These are phyloP conservation scores for Fraxinus albicans DNA, from an alignment of 305 asterid genomes.

Conservation along the genomic window DNA sequence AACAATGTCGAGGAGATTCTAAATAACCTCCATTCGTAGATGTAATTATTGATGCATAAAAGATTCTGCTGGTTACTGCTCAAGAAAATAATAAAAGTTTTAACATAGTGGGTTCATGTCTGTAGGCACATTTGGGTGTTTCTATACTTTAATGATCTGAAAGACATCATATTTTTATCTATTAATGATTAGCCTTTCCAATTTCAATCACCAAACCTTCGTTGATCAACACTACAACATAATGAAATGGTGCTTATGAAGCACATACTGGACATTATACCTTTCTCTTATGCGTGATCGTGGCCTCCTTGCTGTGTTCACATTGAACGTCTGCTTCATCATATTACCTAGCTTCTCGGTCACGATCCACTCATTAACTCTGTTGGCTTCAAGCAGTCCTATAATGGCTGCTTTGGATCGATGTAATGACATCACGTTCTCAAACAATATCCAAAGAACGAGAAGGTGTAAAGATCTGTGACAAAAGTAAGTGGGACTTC, in stretches of 20 bases:
- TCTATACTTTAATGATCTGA: not conserved
- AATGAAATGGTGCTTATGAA: conserved; percentile 1
- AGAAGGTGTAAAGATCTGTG: conserved; percentile 52
- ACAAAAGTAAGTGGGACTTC: conserved; percentile 13
- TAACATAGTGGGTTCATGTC: not conserved
- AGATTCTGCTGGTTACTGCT: not conserved
- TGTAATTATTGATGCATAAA: not conserved
- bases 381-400: conserved; percentile 50
- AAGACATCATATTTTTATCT: not conserved
- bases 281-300: conserved; percentile 53
- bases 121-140: conserved; percentile 5
- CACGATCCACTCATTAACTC: conserved; percentile 63
- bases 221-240: not conserved
- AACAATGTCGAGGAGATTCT: not conserved
- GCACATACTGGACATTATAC: conserved; percentile 32
- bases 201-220: conserved; percentile 5
- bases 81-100: not conserved
- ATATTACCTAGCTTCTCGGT: conserved; percentile 81
- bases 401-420: conserved; percentile 59
- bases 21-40: not conserved
- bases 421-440: conserved; percentile 63
- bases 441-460: conserved; percentile 52
- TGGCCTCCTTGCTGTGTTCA: conserved; percentile 43
- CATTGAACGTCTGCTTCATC: conserved; percentile 49
- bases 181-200: not conserved